Evolutionary conservation across 2,329 filamentous ascomycete species (phyloP), one percentile per base, ranked within the genome.

Genomic region (Monosporascus sp.): DNA sequence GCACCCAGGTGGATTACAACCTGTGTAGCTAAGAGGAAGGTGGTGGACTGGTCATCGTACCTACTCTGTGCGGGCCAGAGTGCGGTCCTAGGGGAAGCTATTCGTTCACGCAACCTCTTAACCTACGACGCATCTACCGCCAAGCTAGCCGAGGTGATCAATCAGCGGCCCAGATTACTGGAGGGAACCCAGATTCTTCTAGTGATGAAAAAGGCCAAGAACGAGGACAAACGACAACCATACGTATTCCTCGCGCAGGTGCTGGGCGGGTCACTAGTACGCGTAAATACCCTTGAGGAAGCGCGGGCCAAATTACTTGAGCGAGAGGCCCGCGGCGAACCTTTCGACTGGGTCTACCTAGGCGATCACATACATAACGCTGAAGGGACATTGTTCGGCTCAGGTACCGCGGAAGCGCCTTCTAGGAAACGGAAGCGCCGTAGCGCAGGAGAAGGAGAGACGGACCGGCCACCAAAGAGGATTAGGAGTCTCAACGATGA

Each of bases 61-160:
- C 79, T 97, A 1, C 81, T 99, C 1, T 90, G 90, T 31, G 89
- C 93, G 0, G 94, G 94, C 0, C 82, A 89, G 56, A 95, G 90
- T 1, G 75, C 79, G 1, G 87, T 88, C 51, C 81, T 97, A 1
- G 84, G 85, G 22, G 87, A 89, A 44, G 89, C 88, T 0, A 79
- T 91, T 11, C 84, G 87, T 44, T 96, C 91, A 1, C 82, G 93
- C 24, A 81, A 78, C 7, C 72, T 97, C 36, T 55, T 69, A 0
- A 73, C 81, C 0, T 92, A 87, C 59, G 74, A 85, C 5, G 79
- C 84, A 0, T 62, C 64, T 0, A 76, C 74, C 0, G 83, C 85
- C 0, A 77, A 70, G 6, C 73, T 95, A 1, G 65, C 65, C 0
- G 73, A 81, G 0, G 81, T 84, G 0, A 74, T 95, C 3, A 70